These are phyloP conservation scores for Salmacisia buchloeana DNA, from an alignment of 1,284 basidiomycete genomes.

Conservation along the genomic window DNA sequence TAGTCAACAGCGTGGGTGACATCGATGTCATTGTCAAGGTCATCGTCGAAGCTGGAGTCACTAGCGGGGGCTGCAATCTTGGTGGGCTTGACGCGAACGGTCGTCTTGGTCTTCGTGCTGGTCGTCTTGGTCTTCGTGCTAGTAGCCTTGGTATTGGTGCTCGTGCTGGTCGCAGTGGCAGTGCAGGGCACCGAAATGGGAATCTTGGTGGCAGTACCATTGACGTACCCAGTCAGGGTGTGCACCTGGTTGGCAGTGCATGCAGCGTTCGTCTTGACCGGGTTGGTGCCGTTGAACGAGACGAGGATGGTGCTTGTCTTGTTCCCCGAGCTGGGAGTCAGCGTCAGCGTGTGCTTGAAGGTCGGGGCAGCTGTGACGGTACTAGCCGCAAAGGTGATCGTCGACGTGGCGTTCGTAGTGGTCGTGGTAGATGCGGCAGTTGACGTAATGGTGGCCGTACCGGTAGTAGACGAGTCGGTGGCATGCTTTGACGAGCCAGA, in stretches of 20 bases:
- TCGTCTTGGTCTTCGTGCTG: too few relatives aligned
- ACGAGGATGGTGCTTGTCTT: not conserved
- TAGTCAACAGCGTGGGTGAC: not conserved
- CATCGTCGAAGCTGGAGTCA: not conserved
- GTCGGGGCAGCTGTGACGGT: slow-evolving; percentile 2
- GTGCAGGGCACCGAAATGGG: slow-evolving; percentile 7
- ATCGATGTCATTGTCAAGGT: not conserved
- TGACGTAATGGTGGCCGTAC: not conserved
- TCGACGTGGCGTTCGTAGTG: not conserved
- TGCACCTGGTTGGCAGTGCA: not conserved
- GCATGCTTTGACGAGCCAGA: not conserved
- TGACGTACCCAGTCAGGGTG: slow-evolving; percentile 2
- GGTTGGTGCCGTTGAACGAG: slow-evolving; percentile 6
- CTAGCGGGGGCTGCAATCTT: not conserved
- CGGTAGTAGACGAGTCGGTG: not conserved
- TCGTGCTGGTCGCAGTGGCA: not conserved
- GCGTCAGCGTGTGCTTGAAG: not conserved
- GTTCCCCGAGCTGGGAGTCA: slow-evolving; percentile 3
- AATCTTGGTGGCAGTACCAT: slow-evolving; percentile 5
- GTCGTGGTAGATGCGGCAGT: not conserved
- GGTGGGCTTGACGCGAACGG: not conserved
- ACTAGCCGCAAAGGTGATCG: not conserved
- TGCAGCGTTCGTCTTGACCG: not conserved
- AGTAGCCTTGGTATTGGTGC: too few relatives aligned
- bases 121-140: too few relatives aligned